Conservation (phyloP, 2,329 filamentous ascomycete genomes). For the Alternaria gansuensis region DNA sequence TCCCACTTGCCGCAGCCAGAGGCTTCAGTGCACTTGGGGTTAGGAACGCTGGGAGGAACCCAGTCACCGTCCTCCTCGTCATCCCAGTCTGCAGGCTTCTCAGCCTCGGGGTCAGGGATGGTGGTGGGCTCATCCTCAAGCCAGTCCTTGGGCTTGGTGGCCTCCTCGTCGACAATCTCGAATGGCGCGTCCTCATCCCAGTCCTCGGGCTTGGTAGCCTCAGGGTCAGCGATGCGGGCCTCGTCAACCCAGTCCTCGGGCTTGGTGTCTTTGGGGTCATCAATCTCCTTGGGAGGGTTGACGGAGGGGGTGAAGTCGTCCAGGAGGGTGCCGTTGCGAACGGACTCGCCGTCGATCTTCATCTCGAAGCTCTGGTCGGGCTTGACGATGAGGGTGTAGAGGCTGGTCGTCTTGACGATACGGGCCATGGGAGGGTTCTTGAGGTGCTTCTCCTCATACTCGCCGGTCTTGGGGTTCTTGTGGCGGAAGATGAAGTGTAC, state of each 20-base stretch:
- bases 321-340: conserved; percentile 88
- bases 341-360: conserved; percentile 86
- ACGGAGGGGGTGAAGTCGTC: conserved; percentile 94
- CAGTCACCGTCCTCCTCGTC: conserved; percentile 99
- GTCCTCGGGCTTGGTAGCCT: conserved; percentile 95
- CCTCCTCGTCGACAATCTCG: conserved; percentile 94
- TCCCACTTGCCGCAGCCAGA: conserved; percentile 95
- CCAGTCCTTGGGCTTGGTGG: conserved; percentile 93
- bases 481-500: conserved; percentile 98
- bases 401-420: conserved; percentile 89
- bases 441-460: conserved; percentile 99
- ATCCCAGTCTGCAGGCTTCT: conserved; percentile 99
- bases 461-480: conserved; percentile 99
- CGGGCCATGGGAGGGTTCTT: conserved; percentile 81
- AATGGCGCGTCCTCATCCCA: conserved; percentile 99
- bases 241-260: conserved; percentile 96
- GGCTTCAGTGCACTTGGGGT: conserved; percentile 93
- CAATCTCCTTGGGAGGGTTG: conserved; percentile 94
- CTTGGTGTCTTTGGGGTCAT: conserved; percentile 92
- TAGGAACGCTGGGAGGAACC: conserved; percentile 86
- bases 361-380: conserved; percentile 96
- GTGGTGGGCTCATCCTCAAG: conserved; percentile 85
- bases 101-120: conserved; percentile 89
- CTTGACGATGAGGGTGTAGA: conserved; percentile 96
- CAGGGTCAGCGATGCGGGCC: conserved; percentile 87